Base-by-base conservation (phyloP, 441 rosid species). In the Biscutella auriculata region DNA sequence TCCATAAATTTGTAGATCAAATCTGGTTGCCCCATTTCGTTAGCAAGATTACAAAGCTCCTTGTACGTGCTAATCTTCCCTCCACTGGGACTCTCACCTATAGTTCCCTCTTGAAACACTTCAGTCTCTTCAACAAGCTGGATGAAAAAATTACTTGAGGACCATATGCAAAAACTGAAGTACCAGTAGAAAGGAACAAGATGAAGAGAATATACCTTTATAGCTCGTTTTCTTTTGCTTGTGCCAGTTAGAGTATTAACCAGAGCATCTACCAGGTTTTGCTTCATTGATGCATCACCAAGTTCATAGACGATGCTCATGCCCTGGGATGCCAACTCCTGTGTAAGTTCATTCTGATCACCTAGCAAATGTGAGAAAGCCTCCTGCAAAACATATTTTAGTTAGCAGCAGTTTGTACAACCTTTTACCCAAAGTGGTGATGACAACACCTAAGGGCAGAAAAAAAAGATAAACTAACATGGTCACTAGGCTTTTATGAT, bases 1-100 rank as follows among this genome's bases (percentile, higher is more conserved):
- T 93, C 94, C 99, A 93, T 93, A 55, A 93, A 93, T 76, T 93
- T 93, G 67, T 89, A 93, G 62, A 93, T 84, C 60, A 93, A 70
- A 67, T 87, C 99, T 17, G 97, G 99, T 72, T 93, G 99, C 57
- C 99, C 99, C 96, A 93, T 93, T 82, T 93, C 99, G 81, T 89
- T 93, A 59, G 99, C 99, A 39, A 93, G 82, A 73, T 62, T 84
- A 74, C 97, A 93, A 14, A 93, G 93, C 79, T 87, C 97, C 79
- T 93, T 93, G 60, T 93, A 89, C 35, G 99, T 93, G 82, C 87
- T 80, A 68, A 93, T 90, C 72, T 89, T 93, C 54, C 91, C 97
- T 41, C 99, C 99, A 77, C 72, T 73, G 13, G 77, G 83, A 78
- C 87, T 81, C 73, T 84, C 91, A 39, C 99, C 95, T 36, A 93